A percentile compares a stretch with the other conserved stretches of the same genome.
These are phyloP conservation scores for Hondaea fermentalgiana DNA, from an alignment of 108 stramenopile genomes.

Conservation along the genomic window DNA sequence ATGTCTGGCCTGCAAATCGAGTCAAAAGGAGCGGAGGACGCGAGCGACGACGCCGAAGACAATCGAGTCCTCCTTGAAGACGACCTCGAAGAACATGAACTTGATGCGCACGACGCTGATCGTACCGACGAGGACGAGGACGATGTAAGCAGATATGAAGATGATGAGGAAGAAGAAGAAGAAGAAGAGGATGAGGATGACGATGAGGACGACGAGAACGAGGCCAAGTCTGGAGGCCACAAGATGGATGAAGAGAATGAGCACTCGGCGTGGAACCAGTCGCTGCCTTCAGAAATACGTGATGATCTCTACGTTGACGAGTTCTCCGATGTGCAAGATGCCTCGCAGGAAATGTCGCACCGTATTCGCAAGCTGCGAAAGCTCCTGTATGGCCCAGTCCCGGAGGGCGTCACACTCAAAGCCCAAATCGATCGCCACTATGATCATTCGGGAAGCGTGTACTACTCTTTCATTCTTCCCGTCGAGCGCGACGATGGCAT, in stretches of 20 bases:
- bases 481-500: not conserved
- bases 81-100: not conserved
- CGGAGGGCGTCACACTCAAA: not conserved
- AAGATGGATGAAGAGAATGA: not conserved
- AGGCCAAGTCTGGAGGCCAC: not conserved
- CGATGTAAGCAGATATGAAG: not conserved
- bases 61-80: not conserved
- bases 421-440: conserved; percentile 3
- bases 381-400: not conserved
- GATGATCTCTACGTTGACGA: not conserved
- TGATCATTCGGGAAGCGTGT: not conserved
- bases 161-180: not conserved
- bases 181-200: not conserved
- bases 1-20: too few species aligned
- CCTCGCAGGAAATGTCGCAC: not conserved
- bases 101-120: not conserved
- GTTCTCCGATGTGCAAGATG: not conserved
- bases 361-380: not conserved
- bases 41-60: too few species aligned
- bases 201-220: not conserved
- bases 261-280: not conserved
- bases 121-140: not conserved
- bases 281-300: not conserved
- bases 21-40: too few species aligned
- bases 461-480: conserved; percentile 1